Base-by-base conservation (phyloP, 2,329 filamentous ascomycete genomes). In the Ophiostoma triangulosporum region DNA sequence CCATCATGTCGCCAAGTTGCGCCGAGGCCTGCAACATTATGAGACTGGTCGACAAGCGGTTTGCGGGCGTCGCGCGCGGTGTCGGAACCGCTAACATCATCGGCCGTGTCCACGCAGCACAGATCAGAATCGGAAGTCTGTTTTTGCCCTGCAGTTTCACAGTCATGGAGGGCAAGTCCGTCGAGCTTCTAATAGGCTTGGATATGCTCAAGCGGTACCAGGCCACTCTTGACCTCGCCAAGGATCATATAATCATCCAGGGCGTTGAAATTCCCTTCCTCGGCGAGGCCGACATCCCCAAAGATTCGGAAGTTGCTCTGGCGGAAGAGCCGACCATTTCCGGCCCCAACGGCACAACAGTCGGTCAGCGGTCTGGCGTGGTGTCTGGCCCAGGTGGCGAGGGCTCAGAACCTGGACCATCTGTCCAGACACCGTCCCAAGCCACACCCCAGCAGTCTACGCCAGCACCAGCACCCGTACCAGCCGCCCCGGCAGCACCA, bases 191-290 rank as follows among this genome's bases (percentile, higher is more conserved):
- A 2, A 79, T 98, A 12, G 93, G 93, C 3, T 73, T 98, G 40
- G 93, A 98, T 67, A 98, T 98, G 88, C 76, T 98, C 57, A 96
- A 95, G 71, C 81, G 93, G 36, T 90, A 97, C 68, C 91, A 95
- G 68, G 93, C 91, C 33, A 86, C 78, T 61, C 91, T 98, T 63
- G 93, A 98, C 66, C 76, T 98, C 12, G 78, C 81, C 58, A 84
- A 84, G 63, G 88, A 93, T 63, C 86, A 83, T 58, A 78, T 98
- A 17, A 78, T 94, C 58, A 95, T 98, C 60, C 86, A 93, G 62
- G 87, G 84, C 54, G 83, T 89, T 60, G 86, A 93, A 60, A 86
- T 98, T 6, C 80, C 86, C 0, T 98, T 98, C 68, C 73, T 98
- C 12, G 86, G 88, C 48, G 93, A 97, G 69, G 85, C 86, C 3